Base-by-base conservation (phyloP, 2,329 filamentous ascomycete species). In the Macrophomina pseudophaseolina region DNA sequence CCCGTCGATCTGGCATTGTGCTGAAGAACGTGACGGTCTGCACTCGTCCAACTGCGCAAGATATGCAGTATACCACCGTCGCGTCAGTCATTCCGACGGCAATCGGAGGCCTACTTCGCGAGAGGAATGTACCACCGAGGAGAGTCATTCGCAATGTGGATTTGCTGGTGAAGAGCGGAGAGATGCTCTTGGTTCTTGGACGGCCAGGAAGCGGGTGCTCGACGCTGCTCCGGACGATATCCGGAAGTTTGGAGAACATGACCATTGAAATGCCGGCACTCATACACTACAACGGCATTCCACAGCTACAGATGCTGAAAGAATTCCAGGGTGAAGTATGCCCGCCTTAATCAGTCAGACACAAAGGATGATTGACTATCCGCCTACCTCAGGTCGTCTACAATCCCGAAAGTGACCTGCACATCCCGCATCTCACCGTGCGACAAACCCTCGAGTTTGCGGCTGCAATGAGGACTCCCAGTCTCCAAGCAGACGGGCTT, bases 221-320 rank as follows among this genome's bases (percentile, higher is more conserved):
- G 60, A 91, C 88, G 0, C 78, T 90, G 0, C 79, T 91, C 8
- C 90, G 90, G 77, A 82, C 87, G 0, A 79, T 91, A 32, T 84
- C 81, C 16, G 87, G 87, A 46, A 85, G 91, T 72, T 79, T 87
- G 11, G 79, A 88, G 56, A 88, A 88, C 0, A 78, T 91, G 23
- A 76, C 82, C 11, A 71, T 89, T 2, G 85, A 0, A 66, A 79
- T 1, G 85, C 87, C 0, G 72, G 72, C 0, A 82, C 91, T 28
- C 85, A 89, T 49, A 11, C 46, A 49, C 72, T 91, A 91, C 75
- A 85, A 90, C 64, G 66, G 59, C 7, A 77, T 79, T 18, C 66
- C 79, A 66, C 74, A 77, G 71, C 68, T 73, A 33, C 75, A 78
- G 46, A 82, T 83, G 79, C 75, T 80, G 66, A 81, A 81, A 62